These are phyloP conservation scores for Emergomyces orientalis DNA, from an alignment of 2,329 filamentous ascomycete species.

Conservation along the genomic window DNA sequence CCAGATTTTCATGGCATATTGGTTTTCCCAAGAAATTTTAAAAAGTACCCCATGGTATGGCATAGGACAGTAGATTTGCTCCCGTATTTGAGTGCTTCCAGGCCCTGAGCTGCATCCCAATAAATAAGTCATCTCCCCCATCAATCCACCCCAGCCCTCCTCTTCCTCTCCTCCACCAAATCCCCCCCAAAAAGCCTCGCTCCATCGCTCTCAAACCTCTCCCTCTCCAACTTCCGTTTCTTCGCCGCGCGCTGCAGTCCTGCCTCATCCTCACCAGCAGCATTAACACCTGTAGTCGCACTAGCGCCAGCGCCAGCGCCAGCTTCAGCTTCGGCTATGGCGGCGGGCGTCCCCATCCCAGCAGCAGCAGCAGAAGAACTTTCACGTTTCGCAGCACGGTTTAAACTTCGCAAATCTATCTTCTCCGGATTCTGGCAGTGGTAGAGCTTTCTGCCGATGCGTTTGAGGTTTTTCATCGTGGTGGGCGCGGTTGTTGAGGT, in stretches of 20 bases:
- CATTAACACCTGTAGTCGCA: slow-evolving; percentile 8
- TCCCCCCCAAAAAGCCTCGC: slow-evolving; percentile 32
- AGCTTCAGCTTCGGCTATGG: slow-evolving; percentile 21
- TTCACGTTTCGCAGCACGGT: slow-evolving; percentile 19
- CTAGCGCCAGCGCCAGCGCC: slow-evolving; percentile 23
- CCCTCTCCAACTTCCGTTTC: slow-evolving; percentile 31
- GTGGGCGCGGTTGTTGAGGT: slow-evolving; percentile 22
- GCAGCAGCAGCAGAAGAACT: slow-evolving; percentile 20
- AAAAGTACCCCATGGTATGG: too few relatives aligned
- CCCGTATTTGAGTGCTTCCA: too few relatives aligned
- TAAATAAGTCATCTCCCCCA: background rate
- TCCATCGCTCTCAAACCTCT: slow-evolving; percentile 18
- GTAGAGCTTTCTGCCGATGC: slow-evolving; percentile 42
- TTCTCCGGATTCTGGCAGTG: slow-evolving; percentile 43
- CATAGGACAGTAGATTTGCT: too few relatives aligned
- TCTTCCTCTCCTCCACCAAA: slow-evolving; percentile 17
- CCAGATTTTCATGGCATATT: too few relatives aligned
- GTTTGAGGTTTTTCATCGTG: slow-evolving; percentile 35
- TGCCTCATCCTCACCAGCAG: slow-evolving; percentile 2
- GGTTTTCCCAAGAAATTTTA: too few relatives aligned
- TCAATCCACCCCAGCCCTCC: background rate
- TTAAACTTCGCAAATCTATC: slow-evolving; percentile 30
- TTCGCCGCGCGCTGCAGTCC: slow-evolving; percentile 32
- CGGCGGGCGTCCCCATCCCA: slow-evolving; percentile 16
- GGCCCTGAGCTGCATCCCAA: background rate